Evolutionary conservation across 805 yeast species (phyloP).

Genomic region (Tetrapisispora arboricola): DNA sequence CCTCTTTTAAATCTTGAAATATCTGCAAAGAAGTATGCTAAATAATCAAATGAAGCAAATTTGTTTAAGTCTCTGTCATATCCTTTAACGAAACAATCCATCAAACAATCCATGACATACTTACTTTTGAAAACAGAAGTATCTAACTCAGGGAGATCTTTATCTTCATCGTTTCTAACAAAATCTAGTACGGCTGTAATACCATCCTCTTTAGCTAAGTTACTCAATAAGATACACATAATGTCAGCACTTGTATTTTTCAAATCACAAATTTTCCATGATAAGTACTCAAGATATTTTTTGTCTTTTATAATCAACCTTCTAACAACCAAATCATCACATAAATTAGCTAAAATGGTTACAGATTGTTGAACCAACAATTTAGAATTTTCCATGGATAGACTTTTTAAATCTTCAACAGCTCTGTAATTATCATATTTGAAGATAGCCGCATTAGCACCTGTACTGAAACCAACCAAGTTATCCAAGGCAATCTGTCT

Average conservation of each 20-base stretch:
- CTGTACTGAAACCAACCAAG: constrained; percentile 70
- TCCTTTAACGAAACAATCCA: constrained; percentile 87
- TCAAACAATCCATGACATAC: constrained; percentile 62
- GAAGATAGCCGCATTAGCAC: constrained; percentile 56
- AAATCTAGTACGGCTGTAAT: constrained; percentile 43
- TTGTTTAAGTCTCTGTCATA: constrained; percentile 59
- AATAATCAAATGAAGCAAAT: constrained; percentile 67
- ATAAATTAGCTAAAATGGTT: constrained; percentile 73
- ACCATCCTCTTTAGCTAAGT: constrained; percentile 68
- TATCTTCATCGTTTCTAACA: constrained; percentile 19
- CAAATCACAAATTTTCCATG: constrained; percentile 41
- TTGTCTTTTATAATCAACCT: constrained; percentile 55
- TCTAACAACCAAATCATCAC: constrained; percentile 60
- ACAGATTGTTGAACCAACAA: constrained; percentile 54
- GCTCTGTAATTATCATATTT: constrained; percentile 60
- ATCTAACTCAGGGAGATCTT: constrained; percentile 26
- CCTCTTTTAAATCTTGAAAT: constrained; percentile 65
- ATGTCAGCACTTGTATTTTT: constrained; percentile 65
- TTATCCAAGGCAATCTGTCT: constrained; percentile 78
- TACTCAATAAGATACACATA: constrained; percentile 74
- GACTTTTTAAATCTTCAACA: constrained; percentile 55
- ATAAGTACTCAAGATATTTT: constrained; percentile 40
- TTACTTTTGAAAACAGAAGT: constrained; percentile 45
- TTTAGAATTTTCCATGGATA: constrained; percentile 45
- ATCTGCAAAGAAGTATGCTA: constrained; percentile 85